phyloP scores from a whole-genome alignment of 2,329 filamentous ascomycete genomes.

The Penicillium glabrum region DNA sequence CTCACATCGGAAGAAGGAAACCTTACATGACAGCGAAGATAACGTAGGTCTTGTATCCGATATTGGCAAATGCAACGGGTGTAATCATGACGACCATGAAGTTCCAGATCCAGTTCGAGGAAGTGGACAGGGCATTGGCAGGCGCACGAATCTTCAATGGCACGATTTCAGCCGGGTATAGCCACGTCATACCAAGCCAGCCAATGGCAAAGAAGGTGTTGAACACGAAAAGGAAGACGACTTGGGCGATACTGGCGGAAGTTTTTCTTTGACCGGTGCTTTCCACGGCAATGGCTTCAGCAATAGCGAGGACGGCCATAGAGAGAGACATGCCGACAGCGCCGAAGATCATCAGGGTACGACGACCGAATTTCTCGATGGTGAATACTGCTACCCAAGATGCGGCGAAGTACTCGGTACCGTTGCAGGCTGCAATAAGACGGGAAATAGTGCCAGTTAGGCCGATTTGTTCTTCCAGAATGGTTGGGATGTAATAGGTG shows the following conservation, averaged over 20 bases:
- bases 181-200: conserved; percentile 64
- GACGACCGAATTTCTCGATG: conserved; percentile 52
- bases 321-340: conserved; percentile 60
- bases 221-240: conserved; percentile 59
- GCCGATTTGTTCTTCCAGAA: conserved; percentile 40
- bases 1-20: neutral
- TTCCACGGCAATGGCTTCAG: conserved; percentile 20
- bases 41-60: conserved; percentile 57
- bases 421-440: conserved; percentile 50
- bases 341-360: conserved; percentile 70
- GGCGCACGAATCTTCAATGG: conserved; percentile 60
- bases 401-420: conserved; percentile 52
- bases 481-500: conserved; percentile 42
- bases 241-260: conserved; percentile 27
- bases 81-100: conserved; percentile 69
- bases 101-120: conserved; percentile 61
- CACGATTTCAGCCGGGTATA: conserved; percentile 50
- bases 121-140: conserved; percentile 64
- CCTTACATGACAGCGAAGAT: conserved; percentile 57
- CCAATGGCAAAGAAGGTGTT: conserved; percentile 68
- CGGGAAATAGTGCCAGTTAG: conserved; percentile 37
- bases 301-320: conserved; percentile 52
- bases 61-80: conserved; percentile 58
- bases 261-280: conserved; percentile 5
- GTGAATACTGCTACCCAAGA: conserved; percentile 50